These are phyloP conservation scores for Chrysoporthe austroafricana DNA, from an alignment of 2,329 filamentous ascomycete genomes.

Conservation along the genomic window DNA sequence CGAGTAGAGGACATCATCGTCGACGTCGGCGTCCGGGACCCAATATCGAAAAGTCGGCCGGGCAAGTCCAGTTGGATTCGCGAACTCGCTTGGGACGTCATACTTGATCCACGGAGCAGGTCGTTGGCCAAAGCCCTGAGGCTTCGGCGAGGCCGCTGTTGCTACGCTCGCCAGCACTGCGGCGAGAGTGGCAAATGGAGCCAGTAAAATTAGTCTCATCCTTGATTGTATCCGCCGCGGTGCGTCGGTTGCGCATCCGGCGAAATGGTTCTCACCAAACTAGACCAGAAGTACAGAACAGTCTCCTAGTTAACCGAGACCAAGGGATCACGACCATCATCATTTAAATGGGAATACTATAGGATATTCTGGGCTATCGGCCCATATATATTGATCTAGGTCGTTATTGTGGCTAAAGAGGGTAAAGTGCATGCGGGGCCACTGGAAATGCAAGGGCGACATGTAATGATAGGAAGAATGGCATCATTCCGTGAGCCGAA, in stretches of 20 bases:
- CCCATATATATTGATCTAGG: background rate
- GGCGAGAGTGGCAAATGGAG: background rate
- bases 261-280: background rate
- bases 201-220: background rate
- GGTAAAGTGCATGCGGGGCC: constrained; percentile 15
- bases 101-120: constrained; percentile 16
- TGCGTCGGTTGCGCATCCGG: background rate
- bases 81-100: constrained; percentile 12
- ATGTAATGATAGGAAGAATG: constrained; percentile 19
- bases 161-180: background rate
- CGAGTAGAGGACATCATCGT: constrained; percentile 21
- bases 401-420: background rate
- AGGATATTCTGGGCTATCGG: background rate
- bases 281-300: background rate
- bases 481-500: constrained; percentile 14
- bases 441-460: constrained; percentile 9
- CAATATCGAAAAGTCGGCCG: constrained; percentile 21
- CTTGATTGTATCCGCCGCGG: background rate
- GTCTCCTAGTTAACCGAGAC: background rate
- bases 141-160: constrained; percentile 10
- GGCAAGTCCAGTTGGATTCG: constrained; percentile 16
- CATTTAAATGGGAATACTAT: background rate
- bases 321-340: background rate
- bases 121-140: constrained; percentile 13
- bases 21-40: constrained; percentile 20